phyloP scores from a whole-genome alignment of 768 basidiomycete species.

The Auriscalpium vulgare region DNA sequence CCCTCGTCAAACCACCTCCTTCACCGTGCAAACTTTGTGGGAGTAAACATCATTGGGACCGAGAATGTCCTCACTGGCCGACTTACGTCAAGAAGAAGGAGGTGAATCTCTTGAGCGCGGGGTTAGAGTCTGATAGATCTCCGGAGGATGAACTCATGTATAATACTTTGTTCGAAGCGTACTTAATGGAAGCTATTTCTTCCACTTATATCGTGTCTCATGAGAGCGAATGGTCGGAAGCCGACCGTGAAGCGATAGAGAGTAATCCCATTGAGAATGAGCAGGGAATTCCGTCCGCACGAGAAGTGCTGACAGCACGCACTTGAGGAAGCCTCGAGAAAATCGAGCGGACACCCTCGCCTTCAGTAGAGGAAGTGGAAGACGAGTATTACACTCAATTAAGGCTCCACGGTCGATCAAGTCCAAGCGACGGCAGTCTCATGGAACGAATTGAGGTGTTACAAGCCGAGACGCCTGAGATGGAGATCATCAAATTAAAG shows the following conservation, averaged over 20 bases:
- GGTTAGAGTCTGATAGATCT: constrained; percentile 13
- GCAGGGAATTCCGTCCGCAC: no score
- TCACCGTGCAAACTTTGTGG: constrained; percentile 18
- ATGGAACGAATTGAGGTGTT: background rate
- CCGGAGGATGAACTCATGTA: constrained; percentile 24
- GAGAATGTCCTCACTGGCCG: constrained; percentile 22
- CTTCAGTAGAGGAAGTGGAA: background rate
- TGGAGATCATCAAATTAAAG: background rate
- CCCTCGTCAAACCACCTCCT: background rate
- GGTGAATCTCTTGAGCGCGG: constrained; percentile 14
- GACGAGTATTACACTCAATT: background rate
- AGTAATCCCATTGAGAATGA: no score
- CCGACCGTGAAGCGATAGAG: no score
- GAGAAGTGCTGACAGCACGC: no score
- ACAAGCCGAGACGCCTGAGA: constrained; percentile 19
- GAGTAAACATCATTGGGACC: constrained; percentile 27
- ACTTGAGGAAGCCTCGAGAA: background rate
- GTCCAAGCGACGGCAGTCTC: background rate
- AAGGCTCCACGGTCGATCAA: background rate
- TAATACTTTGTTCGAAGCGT: constrained; percentile 12
- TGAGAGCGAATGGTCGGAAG: no score
- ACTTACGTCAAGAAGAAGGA: constrained; percentile 10
- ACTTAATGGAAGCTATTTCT: background rate
- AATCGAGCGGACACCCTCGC: background rate
- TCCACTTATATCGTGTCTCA: background rate